phyloP scores from a whole-genome alignment of 176 grass and related monocot species.

The Oryza nivara region DNA sequence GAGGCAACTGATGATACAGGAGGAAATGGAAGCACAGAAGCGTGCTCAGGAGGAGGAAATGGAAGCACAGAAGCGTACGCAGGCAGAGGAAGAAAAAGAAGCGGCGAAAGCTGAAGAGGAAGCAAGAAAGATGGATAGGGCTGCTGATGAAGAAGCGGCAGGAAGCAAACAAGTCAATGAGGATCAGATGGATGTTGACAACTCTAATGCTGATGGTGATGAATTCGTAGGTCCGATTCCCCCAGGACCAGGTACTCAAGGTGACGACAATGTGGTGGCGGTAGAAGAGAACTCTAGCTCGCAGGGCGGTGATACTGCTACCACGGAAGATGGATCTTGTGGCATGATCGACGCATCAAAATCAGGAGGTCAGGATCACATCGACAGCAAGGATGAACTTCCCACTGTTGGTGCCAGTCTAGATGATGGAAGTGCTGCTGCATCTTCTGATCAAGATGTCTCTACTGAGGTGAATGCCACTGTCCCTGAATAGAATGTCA shows the following conservation, averaged over 20 bases:
- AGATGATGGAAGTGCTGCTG: not conserved
- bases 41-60: constrained; percentile 22
- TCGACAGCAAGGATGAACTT: not conserved
- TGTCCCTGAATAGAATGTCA: constrained; percentile 27
- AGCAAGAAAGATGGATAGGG: not conserved
- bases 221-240: constrained; percentile 41
- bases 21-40: constrained; percentile 36
- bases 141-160: constrained; percentile 30
- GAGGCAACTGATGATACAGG: constrained; percentile 42
- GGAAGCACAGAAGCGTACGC: constrained; percentile 1
- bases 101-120: constrained; percentile 30
- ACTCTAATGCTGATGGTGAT: not conserved
- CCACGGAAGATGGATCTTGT: not conserved
- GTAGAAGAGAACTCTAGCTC: not conserved
- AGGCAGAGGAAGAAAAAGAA: constrained; percentile 36
- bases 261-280: not conserved
- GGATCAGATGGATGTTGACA: constrained; percentile 41
- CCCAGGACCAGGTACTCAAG: constrained; percentile 31
- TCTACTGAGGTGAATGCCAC: not conserved
- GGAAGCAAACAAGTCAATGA: constrained; percentile 28
- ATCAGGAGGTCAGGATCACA: not conserved
- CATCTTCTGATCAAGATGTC: constrained; percentile 9
- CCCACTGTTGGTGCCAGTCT: not conserved
- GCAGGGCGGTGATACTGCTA: not conserved
- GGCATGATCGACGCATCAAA: not conserved